Evolutionary conservation across 352 stramenopile species (phyloP).

Genomic region (Aphanomyces cochlioides): DNA sequence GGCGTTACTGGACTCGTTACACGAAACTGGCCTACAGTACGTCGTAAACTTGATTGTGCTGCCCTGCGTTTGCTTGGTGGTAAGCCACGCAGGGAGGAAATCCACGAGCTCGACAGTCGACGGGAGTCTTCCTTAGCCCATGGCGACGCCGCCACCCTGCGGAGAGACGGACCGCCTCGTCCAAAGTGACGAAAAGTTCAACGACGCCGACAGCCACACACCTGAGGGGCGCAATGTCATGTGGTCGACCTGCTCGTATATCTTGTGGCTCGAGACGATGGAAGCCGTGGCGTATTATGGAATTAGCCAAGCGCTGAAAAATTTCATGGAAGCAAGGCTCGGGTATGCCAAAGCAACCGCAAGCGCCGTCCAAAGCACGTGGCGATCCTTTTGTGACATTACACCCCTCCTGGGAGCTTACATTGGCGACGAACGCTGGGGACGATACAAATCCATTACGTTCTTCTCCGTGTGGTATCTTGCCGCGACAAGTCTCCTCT

Average conservation of each 20-base stretch:
- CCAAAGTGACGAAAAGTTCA: no score
- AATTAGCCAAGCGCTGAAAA: constrained; percentile 84
- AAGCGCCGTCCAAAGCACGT: constrained; percentile 83
- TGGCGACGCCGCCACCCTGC: no score
- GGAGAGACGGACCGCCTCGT: no score
- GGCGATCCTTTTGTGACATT: constrained; percentile 83
- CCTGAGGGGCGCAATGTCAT: constrained; percentile 45
- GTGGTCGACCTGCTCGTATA: constrained; percentile 77
- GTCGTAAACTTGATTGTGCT: no score
- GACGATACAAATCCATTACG: constrained; percentile 74
- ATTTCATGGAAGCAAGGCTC: constrained; percentile 70
- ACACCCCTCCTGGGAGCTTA: constrained; percentile 75
- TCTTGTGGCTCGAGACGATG: constrained; percentile 80
- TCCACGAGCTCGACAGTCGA: no score
- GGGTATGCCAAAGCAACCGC: constrained; percentile 71
- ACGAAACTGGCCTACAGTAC: no score
- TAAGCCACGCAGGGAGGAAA: no score
- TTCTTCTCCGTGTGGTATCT: constrained; percentile 77
- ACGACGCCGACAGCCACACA: no score
- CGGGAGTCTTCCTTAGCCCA: no score
- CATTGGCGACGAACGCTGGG: constrained; percentile 82
- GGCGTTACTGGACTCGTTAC: constrained; percentile 33
- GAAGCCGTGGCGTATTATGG: constrained; percentile 80
- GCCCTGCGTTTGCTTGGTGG: no score
- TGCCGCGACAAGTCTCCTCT: constrained; percentile 56